phyloP scores from a whole-genome alignment of 768 basidiomycete genomes.

The Suillus lakei region DNA sequence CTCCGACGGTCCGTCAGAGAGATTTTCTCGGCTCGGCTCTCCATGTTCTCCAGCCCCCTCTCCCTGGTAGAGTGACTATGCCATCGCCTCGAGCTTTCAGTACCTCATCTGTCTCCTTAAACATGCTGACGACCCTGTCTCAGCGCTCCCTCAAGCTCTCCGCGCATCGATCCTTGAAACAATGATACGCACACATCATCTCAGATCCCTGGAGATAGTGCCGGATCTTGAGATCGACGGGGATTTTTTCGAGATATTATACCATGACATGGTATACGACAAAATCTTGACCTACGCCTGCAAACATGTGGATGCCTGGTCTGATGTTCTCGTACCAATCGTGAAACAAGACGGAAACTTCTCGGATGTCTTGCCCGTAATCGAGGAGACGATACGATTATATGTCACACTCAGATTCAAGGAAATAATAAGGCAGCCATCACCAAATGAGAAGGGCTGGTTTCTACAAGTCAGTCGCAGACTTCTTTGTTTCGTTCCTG shows the following conservation, averaged over 20 bases:
- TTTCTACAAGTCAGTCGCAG: neutral
- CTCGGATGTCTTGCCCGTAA: neutral
- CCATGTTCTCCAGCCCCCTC: neutral
- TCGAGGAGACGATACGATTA: no score
- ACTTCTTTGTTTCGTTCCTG: neutral
- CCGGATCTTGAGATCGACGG: neutral
- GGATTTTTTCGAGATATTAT: neutral
- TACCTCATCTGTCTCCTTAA: neutral
- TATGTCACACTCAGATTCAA: neutral
- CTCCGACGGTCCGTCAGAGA: neutral
- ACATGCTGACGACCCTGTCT: neutral
- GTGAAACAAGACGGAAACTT: neutral
- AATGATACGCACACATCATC: neutral
- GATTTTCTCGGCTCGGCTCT: neutral
- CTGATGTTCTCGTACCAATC: neutral
- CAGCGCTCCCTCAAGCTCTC: neutral
- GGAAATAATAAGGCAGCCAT: neutral
- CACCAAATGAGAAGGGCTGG: neutral
- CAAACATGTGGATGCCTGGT: slow-evolving; percentile 1
- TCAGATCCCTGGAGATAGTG: neutral
- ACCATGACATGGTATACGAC: neutral
- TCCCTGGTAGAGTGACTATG: neutral
- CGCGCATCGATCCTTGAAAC: neutral
- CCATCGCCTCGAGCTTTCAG: neutral
- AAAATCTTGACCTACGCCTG: neutral